A percentile compares a stretch with the other conserved stretches of the same genome.
Evolutionary conservation across 2,329 filamentous ascomycete genomes (phyloP).

Genomic region (Clonostachys rosea): DNA sequence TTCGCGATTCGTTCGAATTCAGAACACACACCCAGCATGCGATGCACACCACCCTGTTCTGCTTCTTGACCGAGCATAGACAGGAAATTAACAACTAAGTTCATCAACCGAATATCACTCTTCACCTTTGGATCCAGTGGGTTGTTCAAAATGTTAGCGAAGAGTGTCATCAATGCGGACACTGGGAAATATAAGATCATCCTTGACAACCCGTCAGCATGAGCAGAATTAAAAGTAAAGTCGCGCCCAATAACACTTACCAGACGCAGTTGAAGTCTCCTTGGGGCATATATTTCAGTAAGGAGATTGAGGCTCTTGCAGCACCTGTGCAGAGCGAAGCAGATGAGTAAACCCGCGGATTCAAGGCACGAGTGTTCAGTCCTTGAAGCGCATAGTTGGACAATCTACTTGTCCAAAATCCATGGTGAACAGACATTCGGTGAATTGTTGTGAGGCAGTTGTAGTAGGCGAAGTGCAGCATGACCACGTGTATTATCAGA

Average conservation of each 20-base stretch:
- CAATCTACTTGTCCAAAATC: conserved; percentile 93
- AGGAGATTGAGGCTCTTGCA: conserved; percentile 84
- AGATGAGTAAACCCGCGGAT: conserved; percentile 91
- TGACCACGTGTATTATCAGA: conserved; percentile 89
- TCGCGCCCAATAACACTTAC: conserved; percentile 44
- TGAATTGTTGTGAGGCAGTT: conserved; percentile 97
- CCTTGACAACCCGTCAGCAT: conserved; percentile 34
- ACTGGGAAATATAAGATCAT: conserved; percentile 96
- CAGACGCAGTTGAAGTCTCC: conserved; percentile 94
- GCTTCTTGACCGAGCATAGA: conserved; percentile 86
- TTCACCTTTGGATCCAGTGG: conserved; percentile 84
- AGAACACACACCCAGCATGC: conserved; percentile 91
- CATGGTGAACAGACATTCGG: conserved; percentile 96
- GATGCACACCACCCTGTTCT: conserved; percentile 83
- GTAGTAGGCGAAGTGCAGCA: conserved; percentile 95
- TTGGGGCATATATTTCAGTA: conserved; percentile 94
- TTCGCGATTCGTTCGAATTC: conserved; percentile 95
- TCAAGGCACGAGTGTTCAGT: conserved; percentile 83
- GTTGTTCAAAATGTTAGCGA: conserved; percentile 95
- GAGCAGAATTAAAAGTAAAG: background rate
- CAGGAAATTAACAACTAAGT: conserved; percentile 85
- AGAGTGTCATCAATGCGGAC: conserved; percentile 88
- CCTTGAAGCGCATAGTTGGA: conserved; percentile 96
- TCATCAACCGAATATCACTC: conserved; percentile 88
- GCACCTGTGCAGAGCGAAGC: conserved; percentile 90